These are phyloP conservation scores for Agrocybe chaxingu DNA, from an alignment of 768 basidiomycete species.

Conservation along the genomic window DNA sequence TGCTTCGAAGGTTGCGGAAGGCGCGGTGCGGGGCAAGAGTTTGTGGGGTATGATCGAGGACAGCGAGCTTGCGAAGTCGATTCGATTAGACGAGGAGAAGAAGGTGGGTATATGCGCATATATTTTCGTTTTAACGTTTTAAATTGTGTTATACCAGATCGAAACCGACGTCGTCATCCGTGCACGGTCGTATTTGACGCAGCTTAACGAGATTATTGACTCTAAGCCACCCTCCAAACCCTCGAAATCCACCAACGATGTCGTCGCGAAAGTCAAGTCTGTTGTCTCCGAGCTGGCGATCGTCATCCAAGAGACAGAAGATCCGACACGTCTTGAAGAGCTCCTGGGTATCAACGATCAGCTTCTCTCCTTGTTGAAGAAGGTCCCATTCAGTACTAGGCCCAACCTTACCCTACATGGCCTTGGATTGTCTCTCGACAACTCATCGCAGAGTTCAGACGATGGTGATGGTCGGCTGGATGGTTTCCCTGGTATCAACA, in stretches of 20 bases:
- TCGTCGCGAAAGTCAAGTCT: constrained; percentile 46
- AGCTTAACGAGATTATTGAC: constrained; percentile 32
- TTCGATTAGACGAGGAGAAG: constrained; percentile 56
- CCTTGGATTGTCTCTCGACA: constrained; percentile 38
- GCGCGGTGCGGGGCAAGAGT: constrained; percentile 53
- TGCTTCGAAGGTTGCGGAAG: constrained; percentile 25
- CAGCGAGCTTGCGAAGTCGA: constrained; percentile 73
- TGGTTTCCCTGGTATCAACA: constrained; percentile 23
- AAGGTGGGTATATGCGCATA: constrained; percentile 30
- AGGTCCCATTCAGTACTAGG: constrained; percentile 33
- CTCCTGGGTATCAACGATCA: constrained; percentile 72
- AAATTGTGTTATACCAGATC: constrained; percentile 25
- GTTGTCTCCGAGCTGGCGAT: constrained; percentile 48
- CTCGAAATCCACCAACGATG: constrained; percentile 22
- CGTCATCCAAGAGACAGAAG: constrained; percentile 53
- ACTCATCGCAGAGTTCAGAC: constrained; percentile 7
- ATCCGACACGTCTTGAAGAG: constrained; percentile 61
- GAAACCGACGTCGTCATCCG: constrained; percentile 46
- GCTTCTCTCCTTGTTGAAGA: constrained; percentile 54
- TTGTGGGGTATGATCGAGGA: constrained; percentile 87
- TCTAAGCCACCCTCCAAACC: constrained; percentile 17
- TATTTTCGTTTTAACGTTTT: not conserved
- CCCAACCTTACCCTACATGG: constrained; percentile 42
- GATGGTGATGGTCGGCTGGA: constrained; percentile 20
- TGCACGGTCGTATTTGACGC: constrained; percentile 38